Percentiles rank a stretch among this genome's conserved stretches.
Conservation (phyloP, 2,329 filamentous ascomycete species). For the Didymella keratinophila region DNA sequence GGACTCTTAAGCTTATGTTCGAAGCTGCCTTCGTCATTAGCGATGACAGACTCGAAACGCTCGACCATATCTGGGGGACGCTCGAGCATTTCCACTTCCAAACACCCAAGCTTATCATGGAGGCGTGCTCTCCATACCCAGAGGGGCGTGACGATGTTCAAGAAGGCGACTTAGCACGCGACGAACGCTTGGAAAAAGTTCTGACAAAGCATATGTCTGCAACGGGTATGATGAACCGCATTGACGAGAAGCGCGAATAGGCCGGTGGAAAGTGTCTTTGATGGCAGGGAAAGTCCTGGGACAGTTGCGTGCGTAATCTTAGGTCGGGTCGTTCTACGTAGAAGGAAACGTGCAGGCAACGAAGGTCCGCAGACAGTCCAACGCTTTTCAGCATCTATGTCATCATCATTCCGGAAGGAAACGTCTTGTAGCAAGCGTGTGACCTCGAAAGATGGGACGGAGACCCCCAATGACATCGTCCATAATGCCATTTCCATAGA, state of each 20-base stretch:
- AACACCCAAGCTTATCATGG: not conserved
- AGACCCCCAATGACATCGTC: not conserved
- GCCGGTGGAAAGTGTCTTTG: not conserved
- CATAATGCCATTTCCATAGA: not conserved
- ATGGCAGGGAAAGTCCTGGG: not conserved
- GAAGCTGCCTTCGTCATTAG: not conserved
- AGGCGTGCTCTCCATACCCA: constrained; percentile 1
- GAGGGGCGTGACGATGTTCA: not conserved
- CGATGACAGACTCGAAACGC: not conserved
- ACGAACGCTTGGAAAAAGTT: not conserved
- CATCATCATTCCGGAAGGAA: not conserved
- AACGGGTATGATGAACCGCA: not conserved
- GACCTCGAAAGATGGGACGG: not conserved
- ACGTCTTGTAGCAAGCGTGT: not conserved
- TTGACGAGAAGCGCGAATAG: not conserved
- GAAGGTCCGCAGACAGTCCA: not conserved
- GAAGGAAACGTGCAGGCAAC: not conserved
- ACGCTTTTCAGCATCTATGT: not conserved
- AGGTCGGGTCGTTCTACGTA: not conserved
- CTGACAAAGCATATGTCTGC: constrained; percentile 4
- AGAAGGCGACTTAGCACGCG: not conserved
- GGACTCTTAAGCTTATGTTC: constrained; percentile 1
- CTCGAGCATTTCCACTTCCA: constrained; percentile 1
- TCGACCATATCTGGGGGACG: not conserved
- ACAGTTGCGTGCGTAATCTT: not conserved